Evolutionary conservation across 768 basidiomycete species (phyloP).

Genomic region (Mycena sanguinolenta): DNA sequence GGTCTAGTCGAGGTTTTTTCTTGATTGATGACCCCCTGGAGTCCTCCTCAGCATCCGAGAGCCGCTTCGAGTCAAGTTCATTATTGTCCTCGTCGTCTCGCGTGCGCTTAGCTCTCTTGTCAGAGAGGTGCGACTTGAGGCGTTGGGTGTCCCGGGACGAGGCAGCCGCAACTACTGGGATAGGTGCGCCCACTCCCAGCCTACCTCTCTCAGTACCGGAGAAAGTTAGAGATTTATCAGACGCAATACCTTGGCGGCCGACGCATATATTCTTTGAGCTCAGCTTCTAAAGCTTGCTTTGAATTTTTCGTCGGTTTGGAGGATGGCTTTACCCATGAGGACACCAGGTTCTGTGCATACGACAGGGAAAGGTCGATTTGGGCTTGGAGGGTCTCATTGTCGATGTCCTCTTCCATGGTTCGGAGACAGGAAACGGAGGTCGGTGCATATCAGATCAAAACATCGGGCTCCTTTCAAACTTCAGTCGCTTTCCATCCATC

Average conservation of each 20-base stretch:
- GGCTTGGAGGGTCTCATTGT: slow-evolving; percentile 80
- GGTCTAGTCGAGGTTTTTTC: slow-evolving; percentile 72
- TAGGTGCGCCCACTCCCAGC: slow-evolving; percentile 80
- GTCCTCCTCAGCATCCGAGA: slow-evolving; percentile 67
- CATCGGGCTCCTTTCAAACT: slow-evolving; percentile 39
- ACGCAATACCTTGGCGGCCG: slow-evolving; percentile 74
- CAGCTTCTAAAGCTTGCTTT: slow-evolving; percentile 58
- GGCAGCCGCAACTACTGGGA: slow-evolving; percentile 61
- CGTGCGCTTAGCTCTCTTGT: slow-evolving; percentile 61
- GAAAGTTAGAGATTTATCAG: slow-evolving; percentile 16
- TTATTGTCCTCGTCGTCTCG: slow-evolving; percentile 54
- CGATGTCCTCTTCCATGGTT: slow-evolving; percentile 66
- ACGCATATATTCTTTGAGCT: slow-evolving; percentile 76
- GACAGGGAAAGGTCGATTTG: slow-evolving; percentile 87
- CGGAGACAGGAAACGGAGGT: slow-evolving; percentile 8
- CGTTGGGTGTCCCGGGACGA: slow-evolving; percentile 69
- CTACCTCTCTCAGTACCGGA: slow-evolving; percentile 51
- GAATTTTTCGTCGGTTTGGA: slow-evolving; percentile 53
- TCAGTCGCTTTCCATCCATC: slow-evolving; percentile 50
- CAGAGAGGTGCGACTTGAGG: slow-evolving; percentile 71
- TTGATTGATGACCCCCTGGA: slow-evolving; percentile 69
- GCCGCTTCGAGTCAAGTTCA: slow-evolving; percentile 36
- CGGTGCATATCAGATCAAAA: slow-evolving; percentile 8
- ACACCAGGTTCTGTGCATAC: slow-evolving; percentile 77
- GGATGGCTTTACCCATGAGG: slow-evolving; percentile 81